Evolutionary conservation across 1,139 yeast genomes (phyloP), one percentile per base, ranked within the genome.

Genomic region (Candida albicans): DNA sequence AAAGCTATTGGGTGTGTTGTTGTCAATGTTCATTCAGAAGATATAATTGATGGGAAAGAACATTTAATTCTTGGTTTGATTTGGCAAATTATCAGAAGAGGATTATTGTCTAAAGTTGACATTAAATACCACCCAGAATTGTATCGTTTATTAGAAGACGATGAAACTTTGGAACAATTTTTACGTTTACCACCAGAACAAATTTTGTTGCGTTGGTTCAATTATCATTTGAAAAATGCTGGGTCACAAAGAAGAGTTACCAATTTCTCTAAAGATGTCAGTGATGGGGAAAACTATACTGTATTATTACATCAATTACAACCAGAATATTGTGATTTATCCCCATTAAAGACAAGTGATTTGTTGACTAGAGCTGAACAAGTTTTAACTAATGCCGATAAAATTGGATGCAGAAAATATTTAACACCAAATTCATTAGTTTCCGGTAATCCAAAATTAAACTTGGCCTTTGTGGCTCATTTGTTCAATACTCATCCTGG

Each of bases 1-100:
- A 93, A 93, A 71, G 99, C 98, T 44, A 93, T 93, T 67, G 99
- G 98, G 15, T 93, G 98, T 75, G 88, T 93, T 44, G 99, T 93
- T 40, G 98, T 95, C 42, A 93, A 93, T 62, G 98, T 93, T 40
- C 98, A 93, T 58, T 87, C 98, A 4, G 98, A 93, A 64, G 98
- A 93, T 65, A 88, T 93, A 48, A 90, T 91, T 55, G 98, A 91
- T 56, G 99, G 99, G 56, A 88, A 87, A 57, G 99, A 93, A 68
- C 98, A 93, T 65, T 79, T 93, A 64, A 89, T 93, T 52, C 74
- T 93, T 54, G 99, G 99, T 48, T 79, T 95, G 49, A 91, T 93
- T 57, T 93, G 99, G 99, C 99, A 93, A 72, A 87, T 95, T 57
- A 95, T 93, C 56, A 85, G 99, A 68, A 84, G 96, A 67, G 99